A percentile compares a stretch with the other conserved stretches of the same genome.
phyloP scores from a whole-genome alignment of 805 yeast species.

The Kuraishia floccosa region DNA sequence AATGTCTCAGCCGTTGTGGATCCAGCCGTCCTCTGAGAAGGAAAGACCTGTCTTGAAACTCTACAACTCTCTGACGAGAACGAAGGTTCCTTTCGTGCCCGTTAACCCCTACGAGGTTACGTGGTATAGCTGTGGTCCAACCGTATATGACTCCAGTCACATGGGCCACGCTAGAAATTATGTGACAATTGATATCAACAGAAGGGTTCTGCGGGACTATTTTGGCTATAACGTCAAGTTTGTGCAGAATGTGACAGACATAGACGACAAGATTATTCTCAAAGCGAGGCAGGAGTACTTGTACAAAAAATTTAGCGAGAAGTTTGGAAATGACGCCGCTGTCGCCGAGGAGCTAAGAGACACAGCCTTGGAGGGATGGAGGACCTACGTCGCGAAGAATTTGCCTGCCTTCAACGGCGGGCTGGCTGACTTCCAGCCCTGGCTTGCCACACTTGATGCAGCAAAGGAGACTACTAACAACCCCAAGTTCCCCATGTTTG shows the following conservation, averaged over 20 bases:
- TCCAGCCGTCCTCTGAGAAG: constrained; percentile 11
- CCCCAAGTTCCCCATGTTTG: constrained; percentile 86
- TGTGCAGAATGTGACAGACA: constrained; percentile 97
- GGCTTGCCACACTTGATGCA: constrained; percentile 41
- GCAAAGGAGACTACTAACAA: constrained; percentile 37
- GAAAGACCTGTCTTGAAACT: constrained; percentile 38
- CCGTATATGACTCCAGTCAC: constrained; percentile 91
- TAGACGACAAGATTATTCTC: constrained; percentile 91
- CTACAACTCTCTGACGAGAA: constrained; percentile 75
- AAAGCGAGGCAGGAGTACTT: constrained; percentile 87
- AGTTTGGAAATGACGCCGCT: constrained; percentile 13
- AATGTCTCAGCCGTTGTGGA: constrained; percentile 18
- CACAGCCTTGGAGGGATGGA: constrained; percentile 31
- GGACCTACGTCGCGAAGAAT: constrained; percentile 39
- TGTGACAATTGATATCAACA: constrained; percentile 86
- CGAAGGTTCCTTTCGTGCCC: constrained; percentile 74
- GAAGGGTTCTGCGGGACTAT: constrained; percentile 81
- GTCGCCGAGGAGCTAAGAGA: constrained; percentile 23
- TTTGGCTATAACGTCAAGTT: constrained; percentile 83
- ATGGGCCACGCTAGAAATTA: constrained; percentile 99
- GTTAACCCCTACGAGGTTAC: constrained; percentile 50
- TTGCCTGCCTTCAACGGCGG: constrained; percentile 28
- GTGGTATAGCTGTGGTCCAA: constrained; percentile 99
- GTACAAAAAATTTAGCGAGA: constrained; percentile 45
- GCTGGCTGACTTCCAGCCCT: constrained; percentile 28